A percentile compares a stretch with the other conserved stretches of the same genome.
phyloP scores from a whole-genome alignment of 1,139 yeast genomes.

The Pichia kudriavzevii region DNA sequence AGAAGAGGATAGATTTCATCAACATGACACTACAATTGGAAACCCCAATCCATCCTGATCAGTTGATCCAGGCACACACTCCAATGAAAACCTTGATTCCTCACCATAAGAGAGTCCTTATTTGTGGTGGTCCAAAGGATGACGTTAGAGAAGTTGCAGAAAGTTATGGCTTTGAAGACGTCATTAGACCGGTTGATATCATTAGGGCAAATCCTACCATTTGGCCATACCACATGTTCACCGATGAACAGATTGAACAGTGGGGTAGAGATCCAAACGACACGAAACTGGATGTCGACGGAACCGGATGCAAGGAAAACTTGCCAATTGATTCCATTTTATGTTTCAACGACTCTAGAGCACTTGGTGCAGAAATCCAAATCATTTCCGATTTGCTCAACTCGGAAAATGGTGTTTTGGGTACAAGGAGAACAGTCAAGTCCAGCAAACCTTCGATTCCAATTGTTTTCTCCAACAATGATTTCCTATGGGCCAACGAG shows the following conservation, averaged over 20 bases:
- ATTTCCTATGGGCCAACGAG: constrained; percentile 86
- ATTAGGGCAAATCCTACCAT: constrained; percentile 50
- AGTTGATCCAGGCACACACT: constrained; percentile 85
- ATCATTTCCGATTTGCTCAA: constrained; percentile 65
- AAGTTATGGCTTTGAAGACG: constrained; percentile 74
- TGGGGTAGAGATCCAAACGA: constrained; percentile 33
- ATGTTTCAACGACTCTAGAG: constrained; percentile 88
- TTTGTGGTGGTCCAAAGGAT: constrained; percentile 79
- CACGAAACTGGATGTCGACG: constrained; percentile 25
- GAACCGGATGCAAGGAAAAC: constrained; percentile 20
- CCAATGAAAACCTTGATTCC: constrained; percentile 64
- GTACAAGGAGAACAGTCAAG: constrained; percentile 43
- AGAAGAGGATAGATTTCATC: constrained; percentile 51
- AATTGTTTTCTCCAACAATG: constrained; percentile 79
- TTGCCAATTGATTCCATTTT: constrained; percentile 68
- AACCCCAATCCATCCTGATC: constrained; percentile 43
- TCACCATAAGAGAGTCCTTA: constrained; percentile 55
- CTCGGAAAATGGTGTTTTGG: constrained; percentile 56
- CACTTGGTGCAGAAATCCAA: constrained; percentile 81
- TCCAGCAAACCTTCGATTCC: constrained; percentile 56
- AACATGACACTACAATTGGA: constrained; percentile 37
- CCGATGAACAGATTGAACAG: constrained; percentile 34
- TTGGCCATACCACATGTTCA: constrained; percentile 66
- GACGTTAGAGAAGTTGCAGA: constrained; percentile 63
- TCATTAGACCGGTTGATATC: constrained; percentile 69